Evolutionary conservation across 2,329 filamentous ascomycete species (phyloP), one percentile per base, ranked within the genome.

Genomic region (Parasarocladium wereldwijsianum): DNA sequence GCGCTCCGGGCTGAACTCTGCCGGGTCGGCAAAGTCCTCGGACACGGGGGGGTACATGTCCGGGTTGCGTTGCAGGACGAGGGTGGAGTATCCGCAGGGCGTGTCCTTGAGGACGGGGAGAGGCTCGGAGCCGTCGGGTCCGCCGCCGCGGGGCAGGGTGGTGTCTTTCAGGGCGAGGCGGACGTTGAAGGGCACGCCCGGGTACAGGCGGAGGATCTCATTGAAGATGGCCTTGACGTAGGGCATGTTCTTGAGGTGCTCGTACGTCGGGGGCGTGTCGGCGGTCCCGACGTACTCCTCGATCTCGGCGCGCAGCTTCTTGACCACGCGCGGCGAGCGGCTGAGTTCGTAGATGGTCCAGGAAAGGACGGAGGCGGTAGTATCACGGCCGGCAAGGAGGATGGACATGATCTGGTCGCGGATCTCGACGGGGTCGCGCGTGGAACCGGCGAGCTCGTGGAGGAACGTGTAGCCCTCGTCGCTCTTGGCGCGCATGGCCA

Each of bases 321-420:
- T 49, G 4, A 84, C 68, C 3, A 71, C 64, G 3, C 70, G 57
- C 0, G 84, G 83, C 40, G 82, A 65, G 11, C 73, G 70, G 21
- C 76, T 69, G 2, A 94, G 64, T 51, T 93, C 83, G 51, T 90
- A 92, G 35, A 93, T 63, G 20, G 70, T 64, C 77, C 84, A 93
- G 0, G 75, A 79, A 1, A 94, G 64, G 0, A 81, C 84, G 11
- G 66, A 70, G 17, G 85, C 85, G 0, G 86, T 94, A 10, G 86
- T 93, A 51, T 94, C 86, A 22, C 81, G 70, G 9, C 83, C 85
- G 2, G 86, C 86, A 11, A 94, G 68, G 3, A 94, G 67, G 8
- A 93, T 69, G 25, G 78, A 76, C 11, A 90, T 67, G 27, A 93
- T 62, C 52, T 94, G 85, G 52, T 93, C 85, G 19, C 84, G 80